A percentile compares a stretch with the other conserved stretches of the same genome.
Evolutionary conservation across 163 green algal species (phyloP).

Genomic region (Chloromonas sp.): DNA sequence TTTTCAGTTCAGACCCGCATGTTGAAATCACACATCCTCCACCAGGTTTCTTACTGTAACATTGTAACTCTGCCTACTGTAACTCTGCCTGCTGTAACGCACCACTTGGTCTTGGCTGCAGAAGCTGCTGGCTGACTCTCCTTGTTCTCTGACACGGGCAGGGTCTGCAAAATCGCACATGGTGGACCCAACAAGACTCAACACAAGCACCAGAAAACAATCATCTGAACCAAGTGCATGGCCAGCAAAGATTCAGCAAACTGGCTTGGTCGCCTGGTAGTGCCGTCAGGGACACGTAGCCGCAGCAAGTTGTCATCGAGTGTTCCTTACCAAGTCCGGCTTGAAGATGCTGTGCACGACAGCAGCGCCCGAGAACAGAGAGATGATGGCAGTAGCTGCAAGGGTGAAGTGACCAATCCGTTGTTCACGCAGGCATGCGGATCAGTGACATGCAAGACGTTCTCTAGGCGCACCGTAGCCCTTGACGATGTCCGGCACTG

Average conservation of each 20-base stretch:
- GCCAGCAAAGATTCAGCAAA: too few relatives aligned
- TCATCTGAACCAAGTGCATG: too few relatives aligned
- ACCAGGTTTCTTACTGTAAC: too few relatives aligned
- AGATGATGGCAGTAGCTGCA: slow-evolving; percentile 43
- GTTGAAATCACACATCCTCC: too few relatives aligned
- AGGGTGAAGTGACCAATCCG: slow-evolving; percentile 1
- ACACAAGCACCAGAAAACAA: background rate
- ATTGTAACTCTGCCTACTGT: too few relatives aligned
- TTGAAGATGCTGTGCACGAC: slow-evolving; percentile 82
- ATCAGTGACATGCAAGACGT: background rate
- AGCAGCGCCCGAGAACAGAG: slow-evolving; percentile 71
- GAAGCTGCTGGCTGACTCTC: too few relatives aligned
- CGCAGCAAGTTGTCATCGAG: too few relatives aligned
- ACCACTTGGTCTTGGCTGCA: too few relatives aligned
- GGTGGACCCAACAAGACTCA: background rate
- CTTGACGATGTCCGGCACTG: slow-evolving; percentile 27
- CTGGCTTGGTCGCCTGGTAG: too few relatives aligned
- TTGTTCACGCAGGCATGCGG: background rate
- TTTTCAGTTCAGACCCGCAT: too few relatives aligned
- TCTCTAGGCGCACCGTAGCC: slow-evolving; percentile 59
- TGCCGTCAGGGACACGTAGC: too few relatives aligned
- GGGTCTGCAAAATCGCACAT: slow-evolving; percentile 5
- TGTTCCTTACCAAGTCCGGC: slow-evolving; percentile 67
- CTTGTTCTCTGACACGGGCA: slow-evolving; percentile 6
- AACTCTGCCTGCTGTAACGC: too few relatives aligned